These are phyloP conservation scores for Zelopaecilomyces penicillatus DNA, from an alignment of 2,329 filamentous ascomycete genomes.

Conservation along the genomic window DNA sequence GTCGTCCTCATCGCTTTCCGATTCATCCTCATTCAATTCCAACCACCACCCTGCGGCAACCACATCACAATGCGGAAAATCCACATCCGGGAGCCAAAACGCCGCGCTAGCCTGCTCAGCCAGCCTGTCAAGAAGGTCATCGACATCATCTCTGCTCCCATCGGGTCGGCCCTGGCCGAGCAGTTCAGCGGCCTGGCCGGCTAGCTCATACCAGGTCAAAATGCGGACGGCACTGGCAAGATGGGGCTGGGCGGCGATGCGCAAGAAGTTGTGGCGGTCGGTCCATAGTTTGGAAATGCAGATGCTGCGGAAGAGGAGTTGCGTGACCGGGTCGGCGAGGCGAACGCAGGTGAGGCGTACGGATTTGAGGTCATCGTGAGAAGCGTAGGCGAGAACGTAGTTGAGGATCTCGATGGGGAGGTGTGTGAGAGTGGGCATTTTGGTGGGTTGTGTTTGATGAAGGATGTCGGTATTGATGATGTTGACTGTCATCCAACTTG, in stretches of 20 bases:
- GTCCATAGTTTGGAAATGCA: background rate
- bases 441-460: no score
- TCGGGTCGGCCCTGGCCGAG: background rate
- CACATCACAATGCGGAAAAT: background rate
- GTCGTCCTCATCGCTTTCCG: no score
- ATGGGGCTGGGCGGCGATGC: background rate
- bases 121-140: background rate
- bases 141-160: background rate
- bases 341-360: background rate
- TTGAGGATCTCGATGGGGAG: no score
- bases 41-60: no score
- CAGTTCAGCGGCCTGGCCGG: background rate
- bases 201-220: background rate
- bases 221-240: background rate
- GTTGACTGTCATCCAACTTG: no score
- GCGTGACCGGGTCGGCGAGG: background rate
- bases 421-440: no score
- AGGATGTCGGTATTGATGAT: no score
- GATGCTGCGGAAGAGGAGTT: background rate
- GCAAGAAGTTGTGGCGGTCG: background rate
- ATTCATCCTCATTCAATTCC: no score
- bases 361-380: background rate
- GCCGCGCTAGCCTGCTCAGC: background rate
- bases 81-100: background rate
- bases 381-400: no score